Conservation (phyloP, 2,329 filamentous ascomycete genomes). For the Trichoderma semiorbis region DNA sequence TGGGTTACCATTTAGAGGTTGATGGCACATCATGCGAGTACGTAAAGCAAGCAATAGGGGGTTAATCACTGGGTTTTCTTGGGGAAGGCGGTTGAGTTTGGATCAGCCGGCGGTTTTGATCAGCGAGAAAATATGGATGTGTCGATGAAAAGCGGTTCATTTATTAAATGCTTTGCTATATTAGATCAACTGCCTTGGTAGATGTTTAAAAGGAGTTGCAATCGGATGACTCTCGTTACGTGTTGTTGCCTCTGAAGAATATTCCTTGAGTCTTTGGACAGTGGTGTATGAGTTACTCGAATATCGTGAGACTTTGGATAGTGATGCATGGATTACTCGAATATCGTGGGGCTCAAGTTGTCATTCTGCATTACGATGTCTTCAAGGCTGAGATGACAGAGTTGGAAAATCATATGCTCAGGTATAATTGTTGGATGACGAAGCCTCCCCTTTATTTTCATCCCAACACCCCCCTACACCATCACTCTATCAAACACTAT, state of each 20-base stretch:
- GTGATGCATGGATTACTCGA: neutral
- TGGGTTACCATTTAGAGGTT: neutral
- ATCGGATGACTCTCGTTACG: neutral
- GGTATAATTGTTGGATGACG: too few species aligned
- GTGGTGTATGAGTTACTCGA: neutral
- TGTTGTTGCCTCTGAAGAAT: neutral
- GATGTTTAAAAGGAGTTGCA: neutral
- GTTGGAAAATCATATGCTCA: neutral
- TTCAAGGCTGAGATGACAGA: neutral
- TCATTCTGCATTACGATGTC: neutral
- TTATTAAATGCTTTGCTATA: neutral
- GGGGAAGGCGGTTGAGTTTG: neutral
- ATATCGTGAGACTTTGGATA: neutral
- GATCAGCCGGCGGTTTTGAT: neutral
- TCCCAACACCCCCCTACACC: neutral
- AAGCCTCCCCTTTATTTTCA: neutral
- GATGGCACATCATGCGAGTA: neutral
- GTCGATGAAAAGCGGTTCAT: neutral
- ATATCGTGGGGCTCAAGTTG: too few species aligned
- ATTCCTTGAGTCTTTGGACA: neutral
- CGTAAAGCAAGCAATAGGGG: neutral
- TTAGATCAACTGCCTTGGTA: neutral
- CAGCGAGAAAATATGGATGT: neutral
- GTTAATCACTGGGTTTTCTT: neutral
- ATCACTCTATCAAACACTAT: neutral